Percentiles rank a stretch among this genome's conserved stretches.
phyloP scores from a whole-genome alignment of 116 monocot genomes.

The Iris pallida region DNA sequence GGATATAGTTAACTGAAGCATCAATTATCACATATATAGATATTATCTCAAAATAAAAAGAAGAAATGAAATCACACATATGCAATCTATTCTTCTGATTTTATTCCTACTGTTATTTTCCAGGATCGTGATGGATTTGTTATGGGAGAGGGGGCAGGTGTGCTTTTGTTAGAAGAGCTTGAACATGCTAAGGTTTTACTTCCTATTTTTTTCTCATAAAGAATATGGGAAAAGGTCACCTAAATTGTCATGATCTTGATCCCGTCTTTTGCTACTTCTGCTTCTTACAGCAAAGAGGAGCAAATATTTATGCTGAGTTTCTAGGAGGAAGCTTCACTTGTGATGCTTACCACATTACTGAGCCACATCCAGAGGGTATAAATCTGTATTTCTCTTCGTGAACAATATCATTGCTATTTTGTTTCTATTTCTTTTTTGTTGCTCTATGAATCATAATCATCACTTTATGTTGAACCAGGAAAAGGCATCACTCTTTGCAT shows the following conservation, averaged over 20 bases:
- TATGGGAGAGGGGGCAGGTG: constrained; percentile 21
- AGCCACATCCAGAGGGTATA: constrained; percentile 86
- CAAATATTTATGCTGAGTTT: constrained; percentile 83
- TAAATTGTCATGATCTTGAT: neutral
- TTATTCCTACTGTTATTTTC: neutral
- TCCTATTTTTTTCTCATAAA: no score
- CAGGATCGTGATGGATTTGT: constrained; percentile 22
- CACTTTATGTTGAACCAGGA: constrained; percentile 26
- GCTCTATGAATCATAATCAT: no score
- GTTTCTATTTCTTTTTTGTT: no score
- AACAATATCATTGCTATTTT: no score
- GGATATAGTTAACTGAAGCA: no score
- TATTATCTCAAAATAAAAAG: no score
- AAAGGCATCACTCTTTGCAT: constrained; percentile 71
- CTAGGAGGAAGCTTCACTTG: constrained; percentile 85
- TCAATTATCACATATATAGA: no score
- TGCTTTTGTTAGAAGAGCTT: constrained; percentile 19
- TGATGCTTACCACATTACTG: constrained; percentile 95
- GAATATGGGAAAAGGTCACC: neutral
- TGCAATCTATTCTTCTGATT: no score
- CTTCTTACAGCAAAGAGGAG: constrained; percentile 60
- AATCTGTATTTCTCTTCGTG: no score
- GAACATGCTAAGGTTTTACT: constrained; percentile 17
- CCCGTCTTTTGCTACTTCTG: neutral
- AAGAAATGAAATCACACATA: no score